Evolutionary conservation across 2,329 filamentous ascomycete genomes (phyloP).

Genomic region (Bipolaris zeicola): DNA sequence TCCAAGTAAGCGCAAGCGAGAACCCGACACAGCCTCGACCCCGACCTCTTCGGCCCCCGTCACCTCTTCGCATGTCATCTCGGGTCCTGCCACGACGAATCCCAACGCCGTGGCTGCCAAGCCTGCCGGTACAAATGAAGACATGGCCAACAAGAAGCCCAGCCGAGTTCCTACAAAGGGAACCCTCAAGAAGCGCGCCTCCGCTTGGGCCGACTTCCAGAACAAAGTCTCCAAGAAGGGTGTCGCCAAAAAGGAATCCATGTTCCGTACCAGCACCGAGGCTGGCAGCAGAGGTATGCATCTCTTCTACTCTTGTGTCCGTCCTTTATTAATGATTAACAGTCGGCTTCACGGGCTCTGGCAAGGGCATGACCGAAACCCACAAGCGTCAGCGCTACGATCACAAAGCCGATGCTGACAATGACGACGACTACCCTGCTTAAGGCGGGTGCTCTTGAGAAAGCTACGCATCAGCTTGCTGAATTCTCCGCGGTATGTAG

Average conservation of each 20-base stretch:
- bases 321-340: conserved; percentile 29
- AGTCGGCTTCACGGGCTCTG: conserved; percentile 97
- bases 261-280: conserved; percentile 92
- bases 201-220: conserved; percentile 93
- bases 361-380: conserved; percentile 95
- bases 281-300: conserved; percentile 80
- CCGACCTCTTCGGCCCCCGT: conserved; percentile 47
- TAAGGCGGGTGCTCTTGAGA: conserved; percentile 15
- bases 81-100: conserved; percentile 70
- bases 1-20: conserved; percentile 65
- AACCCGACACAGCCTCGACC: conserved; percentile 76
- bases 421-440: conserved; percentile 26
- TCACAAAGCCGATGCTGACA: conserved; percentile 57
- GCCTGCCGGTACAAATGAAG: conserved; percentile 68
- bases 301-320: background rate
- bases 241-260: conserved; percentile 90
- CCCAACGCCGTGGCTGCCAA: conserved; percentile 66
- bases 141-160: conserved; percentile 67
- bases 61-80: conserved; percentile 61
- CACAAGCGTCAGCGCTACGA: conserved; percentile 80
- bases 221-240: conserved; percentile 65
- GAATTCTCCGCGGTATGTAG: conserved; percentile 13
- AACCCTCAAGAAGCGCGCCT: conserved; percentile 87
- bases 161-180: conserved; percentile 87
- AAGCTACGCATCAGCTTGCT: background rate